Percentiles rank a stretch among this genome's conserved stretches.
phyloP scores from a whole-genome alignment of 129 eudicot genomes.

The Saposhnikovia divaricata region DNA sequence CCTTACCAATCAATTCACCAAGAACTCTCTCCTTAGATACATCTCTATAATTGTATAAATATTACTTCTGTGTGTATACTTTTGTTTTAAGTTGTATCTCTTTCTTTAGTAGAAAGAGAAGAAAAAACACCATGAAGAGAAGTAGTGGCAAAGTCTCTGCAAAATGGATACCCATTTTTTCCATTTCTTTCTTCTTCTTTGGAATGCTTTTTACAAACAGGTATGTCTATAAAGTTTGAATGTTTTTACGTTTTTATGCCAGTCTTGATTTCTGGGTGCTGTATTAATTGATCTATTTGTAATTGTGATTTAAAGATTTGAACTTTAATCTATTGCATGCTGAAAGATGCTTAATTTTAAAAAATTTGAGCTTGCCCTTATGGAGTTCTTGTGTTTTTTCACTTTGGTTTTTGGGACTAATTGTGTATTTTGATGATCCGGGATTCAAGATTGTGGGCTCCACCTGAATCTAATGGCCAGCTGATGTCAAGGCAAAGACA shows the following conservation, averaged over 20 bases:
- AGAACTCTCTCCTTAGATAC: background rate
- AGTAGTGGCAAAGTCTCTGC: constrained; percentile 56
- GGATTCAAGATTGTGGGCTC: constrained; percentile 53
- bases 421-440: constrained; percentile 2
- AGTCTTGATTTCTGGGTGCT: constrained; percentile 7
- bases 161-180: constrained; percentile 70
- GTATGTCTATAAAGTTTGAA: constrained; percentile 12
- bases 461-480: constrained; percentile 65
- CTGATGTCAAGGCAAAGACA: constrained; percentile 51
- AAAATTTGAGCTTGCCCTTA: background rate
- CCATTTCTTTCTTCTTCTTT: constrained; percentile 55
- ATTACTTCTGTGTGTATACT: background rate
- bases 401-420: background rate
- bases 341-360: background rate
- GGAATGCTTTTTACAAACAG: constrained; percentile 82
- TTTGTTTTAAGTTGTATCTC: background rate
- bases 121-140: constrained; percentile 32
- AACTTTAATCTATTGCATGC: background rate
- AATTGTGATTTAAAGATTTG: background rate
- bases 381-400: background rate
- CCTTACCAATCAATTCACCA: background rate
- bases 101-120: background rate
- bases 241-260: background rate
- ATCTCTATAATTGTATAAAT: background rate
- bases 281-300: constrained; percentile 5